Evolutionary conservation across 2,329 filamentous ascomycete species (phyloP), one percentile per base, ranked within the genome.

Genomic region (Fusarium lyarnte): DNA sequence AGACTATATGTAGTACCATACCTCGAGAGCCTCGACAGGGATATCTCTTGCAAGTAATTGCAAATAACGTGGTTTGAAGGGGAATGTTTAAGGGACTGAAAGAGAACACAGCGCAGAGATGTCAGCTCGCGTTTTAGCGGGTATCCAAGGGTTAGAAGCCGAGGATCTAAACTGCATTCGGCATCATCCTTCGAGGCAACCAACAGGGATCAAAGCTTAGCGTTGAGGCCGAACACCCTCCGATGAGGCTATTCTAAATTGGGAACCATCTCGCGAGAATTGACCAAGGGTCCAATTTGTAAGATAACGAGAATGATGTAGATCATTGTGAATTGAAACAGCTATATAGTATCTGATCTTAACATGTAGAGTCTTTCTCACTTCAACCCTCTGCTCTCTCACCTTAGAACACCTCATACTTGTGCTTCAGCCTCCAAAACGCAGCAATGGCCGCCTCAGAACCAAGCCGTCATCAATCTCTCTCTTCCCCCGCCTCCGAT

Each of bases 231-330:
- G 45, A 52, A 27, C 39, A 43, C 33, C 19, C 2, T 25, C 0
- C 2, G 5, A 27, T 14, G 17, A 27, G 7, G 19, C 39, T 43
- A 63, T 19, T n/a, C 65, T 1, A 0, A 0, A 51, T 62, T 42
- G 3, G 57, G 63, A 63, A 68, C 47, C 65, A 68, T 68, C 47
- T 16, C 8, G 36, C 65, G 65, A 68, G 25, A 14, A 31, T 11
- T 4, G 11, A 4, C 9, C 55, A 39, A 27, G 65, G 65, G 27
- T 68, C 19, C 27, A 38, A 68, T 68, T 68, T 68, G 55, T 68
- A 51, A 68, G 47, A 38, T 57, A 47, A 58, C n/a, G 31, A 25
- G 13, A 12, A 25, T 35, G 39, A 31, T 13, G 36, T 49, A 47
- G 31, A 57, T 19, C 19, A 16, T 16, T 35, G 9, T 14, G 39